Percentiles rank a stretch among this genome's conserved stretches.
phyloP scores from a whole-genome alignment of 495 filamentous ascomycete species.

The Neurospora sp. region DNA sequence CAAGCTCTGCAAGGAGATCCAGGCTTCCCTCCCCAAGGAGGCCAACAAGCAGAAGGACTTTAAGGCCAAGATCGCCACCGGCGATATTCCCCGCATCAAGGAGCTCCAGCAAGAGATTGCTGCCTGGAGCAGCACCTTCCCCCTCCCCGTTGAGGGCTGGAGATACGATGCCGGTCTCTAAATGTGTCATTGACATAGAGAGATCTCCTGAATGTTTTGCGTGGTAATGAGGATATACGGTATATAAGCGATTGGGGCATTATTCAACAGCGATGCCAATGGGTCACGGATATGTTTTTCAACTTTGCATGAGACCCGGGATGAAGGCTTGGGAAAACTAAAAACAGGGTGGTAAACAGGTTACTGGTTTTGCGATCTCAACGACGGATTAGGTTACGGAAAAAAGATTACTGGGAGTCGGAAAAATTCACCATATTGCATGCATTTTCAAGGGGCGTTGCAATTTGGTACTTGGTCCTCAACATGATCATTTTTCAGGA shows the following conservation, averaged over 20 bases:
- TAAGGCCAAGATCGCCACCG: slow-evolving; percentile 77
- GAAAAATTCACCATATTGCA: slow-evolving; percentile 24
- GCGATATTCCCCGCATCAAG: slow-evolving; percentile 67
- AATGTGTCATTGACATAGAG: background rate
- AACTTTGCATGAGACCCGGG: slow-evolving; percentile 10
- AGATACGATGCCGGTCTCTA: slow-evolving; percentile 40
- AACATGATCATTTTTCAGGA: slow-evolving; percentile 21
- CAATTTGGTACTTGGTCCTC: slow-evolving; percentile 25
- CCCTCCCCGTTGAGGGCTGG: slow-evolving; percentile 73
- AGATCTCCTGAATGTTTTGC: background rate
- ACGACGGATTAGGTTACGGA: slow-evolving; percentile 14
- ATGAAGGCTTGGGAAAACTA: slow-evolving; percentile 5
- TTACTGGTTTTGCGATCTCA: slow-evolving; percentile 15
- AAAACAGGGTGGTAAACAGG: slow-evolving; percentile 2
- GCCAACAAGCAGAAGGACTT: slow-evolving; percentile 99
- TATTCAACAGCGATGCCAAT: slow-evolving; percentile 5
- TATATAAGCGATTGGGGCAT: slow-evolving; percentile 2
- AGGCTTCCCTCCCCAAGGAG: slow-evolving; percentile 79
- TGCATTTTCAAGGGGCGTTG: slow-evolving; percentile 28
- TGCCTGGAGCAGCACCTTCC: slow-evolving; percentile 82
- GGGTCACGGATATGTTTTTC: slow-evolving; percentile 13
- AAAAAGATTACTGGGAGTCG: slow-evolving; percentile 13
- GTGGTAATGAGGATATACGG: background rate
- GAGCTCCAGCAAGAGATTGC: slow-evolving; percentile 82
- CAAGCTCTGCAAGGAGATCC: slow-evolving; percentile 74